Evolutionary conservation across 1,284 basidiomycete species (phyloP), one percentile per base, ranked within the genome.

Genomic region (Clitocybe nebularis): DNA sequence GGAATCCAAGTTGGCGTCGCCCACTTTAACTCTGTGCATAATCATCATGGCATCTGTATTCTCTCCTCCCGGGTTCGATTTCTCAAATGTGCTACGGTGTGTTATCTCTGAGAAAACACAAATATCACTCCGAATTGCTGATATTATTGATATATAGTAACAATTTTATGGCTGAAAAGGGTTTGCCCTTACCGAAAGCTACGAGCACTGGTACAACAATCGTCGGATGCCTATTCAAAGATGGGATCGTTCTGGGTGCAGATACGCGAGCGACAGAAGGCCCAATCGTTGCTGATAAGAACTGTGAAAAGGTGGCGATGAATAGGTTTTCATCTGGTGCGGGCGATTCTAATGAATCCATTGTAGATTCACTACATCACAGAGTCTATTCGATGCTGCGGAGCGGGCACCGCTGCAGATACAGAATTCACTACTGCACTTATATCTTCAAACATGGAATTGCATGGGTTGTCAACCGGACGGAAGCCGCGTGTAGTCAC

Each of bases 161-260:
- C 62, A 73, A 80, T 52, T 90, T 88, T 63, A 69, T 97, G 45
- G 69, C 72, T 42, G 71, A 80, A 49, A 80, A 82, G 52, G 84
- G 86, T 23, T 57, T 87, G 14, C 79, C 77, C 7, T 63, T 84
- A 25, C 87, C 86, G 28, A 86, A 84, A 68, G 92, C 91, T 3
- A 94, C 91, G 3, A 93, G 89, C 62, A 97, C 94, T 1, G 95
- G 95, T 58, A 99, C 96, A 2, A 99, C 95, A 30, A 98, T 99
- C 64, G 90, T 92, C n/a, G 96, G 95, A 20, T 93, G 93, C 58
- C 70, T 97, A 45, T 99, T 90, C 64, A 84, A 84, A 53, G 92
- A 93, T 61, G 96, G 95, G 3, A 84, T 99, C 47, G 83, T 97
- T 10, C 80, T 99, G 8, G 96, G 95, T 33, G 96, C 96, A 24